These are phyloP conservation scores for Cenococcum geophilum DNA, from an alignment of 495 filamentous ascomycete species.

Conservation along the genomic window DNA sequence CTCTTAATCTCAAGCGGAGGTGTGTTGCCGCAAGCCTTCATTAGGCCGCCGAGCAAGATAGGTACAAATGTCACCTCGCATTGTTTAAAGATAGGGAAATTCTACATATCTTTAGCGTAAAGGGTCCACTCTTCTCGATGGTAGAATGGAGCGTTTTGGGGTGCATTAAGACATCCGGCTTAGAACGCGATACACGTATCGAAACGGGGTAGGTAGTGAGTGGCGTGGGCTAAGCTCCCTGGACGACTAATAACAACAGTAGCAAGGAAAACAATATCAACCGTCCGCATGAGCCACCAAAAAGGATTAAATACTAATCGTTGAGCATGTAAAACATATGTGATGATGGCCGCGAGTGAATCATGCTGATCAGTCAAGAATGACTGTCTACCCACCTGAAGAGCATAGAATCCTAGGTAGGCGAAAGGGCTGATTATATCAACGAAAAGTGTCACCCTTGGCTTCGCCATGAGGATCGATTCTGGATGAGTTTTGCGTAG, in stretches of 20 bases:
- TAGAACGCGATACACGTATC: not conserved
- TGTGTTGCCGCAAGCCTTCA: slow-evolving; percentile 58
- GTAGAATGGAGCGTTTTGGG: not conserved
- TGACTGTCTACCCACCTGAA: slow-evolving; percentile 44
- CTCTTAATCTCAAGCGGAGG: slow-evolving; percentile 64
- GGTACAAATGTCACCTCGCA: slow-evolving; percentile 60
- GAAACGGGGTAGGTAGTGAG: not conserved
- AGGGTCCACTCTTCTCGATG: not conserved
- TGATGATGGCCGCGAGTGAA: not conserved
- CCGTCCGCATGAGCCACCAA: not conserved
- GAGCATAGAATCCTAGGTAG: slow-evolving; percentile 60
- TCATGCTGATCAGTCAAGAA: not conserved
- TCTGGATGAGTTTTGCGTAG: not conserved
- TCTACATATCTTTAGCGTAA: slow-evolving; percentile 38
- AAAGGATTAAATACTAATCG: not conserved
- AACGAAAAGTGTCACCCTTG: slow-evolving; percentile 60
- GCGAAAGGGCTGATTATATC: slow-evolving; percentile 68
- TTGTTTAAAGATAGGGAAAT: slow-evolving; percentile 54
- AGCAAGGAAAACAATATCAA: not conserved
- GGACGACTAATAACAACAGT: not conserved
- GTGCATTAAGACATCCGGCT: not conserved
- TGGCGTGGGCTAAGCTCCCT: not conserved
- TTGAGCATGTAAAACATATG: not conserved
- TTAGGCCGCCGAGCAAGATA: slow-evolving; percentile 63
- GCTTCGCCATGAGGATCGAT: slow-evolving; percentile 32